These are phyloP conservation scores for Chytriomyces sp. DNA, from an alignment of 192 early-diverging fungal genomes.

Conservation along the genomic window DNA sequence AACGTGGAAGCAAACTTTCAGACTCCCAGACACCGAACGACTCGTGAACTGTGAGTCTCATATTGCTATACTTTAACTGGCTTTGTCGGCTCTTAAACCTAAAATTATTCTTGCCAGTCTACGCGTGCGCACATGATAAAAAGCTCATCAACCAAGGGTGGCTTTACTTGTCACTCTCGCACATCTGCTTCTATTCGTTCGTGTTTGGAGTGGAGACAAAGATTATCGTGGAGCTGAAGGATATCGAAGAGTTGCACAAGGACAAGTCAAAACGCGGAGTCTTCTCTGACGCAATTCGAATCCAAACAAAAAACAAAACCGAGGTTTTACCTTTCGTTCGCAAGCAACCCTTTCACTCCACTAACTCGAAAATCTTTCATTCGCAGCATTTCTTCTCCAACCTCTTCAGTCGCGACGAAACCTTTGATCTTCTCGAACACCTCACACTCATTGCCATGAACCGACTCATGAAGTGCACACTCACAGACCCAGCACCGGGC, in stretches of 20 bases:
- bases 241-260: conserved; percentile 85
- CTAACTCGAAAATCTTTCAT: conserved; percentile 9
- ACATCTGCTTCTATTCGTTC: conserved; percentile 94
- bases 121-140: conserved; percentile 87
- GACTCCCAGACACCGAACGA: conserved; percentile 76
- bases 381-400: conserved; percentile 86
- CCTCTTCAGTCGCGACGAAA: conserved; percentile 95
- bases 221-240: conserved; percentile 87
- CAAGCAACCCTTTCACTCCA: neutral
- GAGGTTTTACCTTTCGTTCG: conserved; percentile 60
- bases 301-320: conserved; percentile 79
- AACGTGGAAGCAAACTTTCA: conserved; percentile 88
- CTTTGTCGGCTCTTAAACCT: neutral
- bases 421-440: conserved; percentile 92
- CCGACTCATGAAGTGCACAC: conserved; percentile 81
- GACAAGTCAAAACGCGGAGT: conserved; percentile 91
- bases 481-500: conserved; percentile 69
- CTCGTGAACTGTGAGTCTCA: conserved; percentile 82
- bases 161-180: conserved; percentile 94
- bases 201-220: conserved; percentile 92
- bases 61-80: neutral
- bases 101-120: conserved; percentile 57
- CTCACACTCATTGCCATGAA: conserved; percentile 88
- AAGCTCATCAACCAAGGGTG: conserved; percentile 92
- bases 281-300: conserved; percentile 84